phyloP scores from a whole-genome alignment of 1,284 basidiomycete species.

The Cryptococcus sp. region DNA sequence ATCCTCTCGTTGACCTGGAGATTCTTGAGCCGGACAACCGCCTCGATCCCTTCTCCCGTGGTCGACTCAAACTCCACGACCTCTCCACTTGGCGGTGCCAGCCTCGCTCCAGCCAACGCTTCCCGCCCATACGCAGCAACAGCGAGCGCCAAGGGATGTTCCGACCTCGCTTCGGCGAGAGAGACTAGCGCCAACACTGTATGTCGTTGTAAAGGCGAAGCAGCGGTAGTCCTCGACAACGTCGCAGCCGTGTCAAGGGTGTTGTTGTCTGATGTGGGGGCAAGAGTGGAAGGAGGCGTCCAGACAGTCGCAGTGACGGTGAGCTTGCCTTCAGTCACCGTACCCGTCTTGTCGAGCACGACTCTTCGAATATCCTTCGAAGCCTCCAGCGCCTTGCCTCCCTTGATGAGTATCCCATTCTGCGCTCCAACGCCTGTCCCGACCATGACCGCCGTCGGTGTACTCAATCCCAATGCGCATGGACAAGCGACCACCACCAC shows the following conservation, averaged over 20 bases:
- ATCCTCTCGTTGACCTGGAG: conserved; percentile 47
- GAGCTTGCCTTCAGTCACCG: conserved; percentile 83
- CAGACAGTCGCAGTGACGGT: conserved; percentile 68
- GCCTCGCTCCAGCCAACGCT: conserved; percentile 51
- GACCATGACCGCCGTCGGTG: conserved; percentile 99
- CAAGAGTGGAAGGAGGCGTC: conserved; percentile 51
- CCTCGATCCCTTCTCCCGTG: conserved; percentile 82
- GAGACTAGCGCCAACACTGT: conserved; percentile 74
- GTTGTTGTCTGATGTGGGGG: conserved; percentile 3
- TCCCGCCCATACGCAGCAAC: conserved; percentile 75
- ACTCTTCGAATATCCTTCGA: conserved; percentile 75
- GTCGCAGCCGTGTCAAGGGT: conserved; percentile 34
- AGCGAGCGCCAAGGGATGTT: conserved; percentile 93
- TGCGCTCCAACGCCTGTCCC: conserved; percentile 95
- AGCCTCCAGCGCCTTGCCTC: conserved; percentile 88
- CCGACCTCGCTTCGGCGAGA: conserved; percentile 81
- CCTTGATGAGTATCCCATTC: conserved; percentile 98
- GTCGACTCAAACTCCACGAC: conserved; percentile 68
- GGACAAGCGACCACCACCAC: conserved; percentile 98
- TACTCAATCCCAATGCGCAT: conserved; percentile 91
- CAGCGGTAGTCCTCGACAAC: conserved; percentile 39
- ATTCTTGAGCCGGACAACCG: conserved; percentile 54
- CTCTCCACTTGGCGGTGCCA: conserved; percentile 50
- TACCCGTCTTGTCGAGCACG: conserved; percentile 96
- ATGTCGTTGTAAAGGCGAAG: conserved; percentile 50